Base-by-base conservation (phyloP, 352 stramenopile genomes). In the Phytophthora cryptogea region DNA sequence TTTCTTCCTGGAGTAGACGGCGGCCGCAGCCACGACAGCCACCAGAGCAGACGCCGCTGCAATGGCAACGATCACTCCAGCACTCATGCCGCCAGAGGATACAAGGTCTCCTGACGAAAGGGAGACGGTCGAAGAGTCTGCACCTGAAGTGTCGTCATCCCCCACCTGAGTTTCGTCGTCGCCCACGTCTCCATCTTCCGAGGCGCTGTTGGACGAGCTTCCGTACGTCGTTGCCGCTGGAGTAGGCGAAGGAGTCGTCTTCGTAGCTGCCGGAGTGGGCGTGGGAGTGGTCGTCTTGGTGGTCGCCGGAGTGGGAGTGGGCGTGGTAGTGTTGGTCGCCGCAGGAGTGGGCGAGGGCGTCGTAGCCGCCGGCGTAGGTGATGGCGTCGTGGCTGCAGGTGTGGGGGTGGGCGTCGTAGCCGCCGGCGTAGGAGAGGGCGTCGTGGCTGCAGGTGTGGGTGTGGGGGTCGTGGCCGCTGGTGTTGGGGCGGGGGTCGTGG, bases 251-350 rank as follows among this genome's bases (percentile, higher is more conserved):
- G 54, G 43, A 4, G 61, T 63, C 16, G 51, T 59, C 36, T 47
- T 67, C 2, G 66, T 74, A 6, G 60, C 9, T 23, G 54, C 66
- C 20, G 58, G 63, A 5, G 63, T 68, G 4, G 66, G 13, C 14
- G 53, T 52, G 1, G 65, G 66, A 11, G 65, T 63, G 11, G 63
- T 59, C 26, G 67, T 66, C 9, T 41, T 59, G 3, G 68, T 54
- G 28, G 70, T 26, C 14, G 66, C 50, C 1, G 59, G 55, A 0
- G 55, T 68, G 5, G 67, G 42, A 14, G 40, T 45, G 5, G 43
- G 42, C 2, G 54, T 59, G 11, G 39, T 32, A 9, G 37, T 68
- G 48, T 37, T 52, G 2, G 59, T 68, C 27, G 61, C 41, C 5
- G 70, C 54, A 2, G 59, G 52, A 0, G 63, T 71, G 1, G 59